Evolutionary conservation across 2,329 filamentous ascomycete genomes (phyloP).

Genomic region (Fusarium brachygibbosum): DNA sequence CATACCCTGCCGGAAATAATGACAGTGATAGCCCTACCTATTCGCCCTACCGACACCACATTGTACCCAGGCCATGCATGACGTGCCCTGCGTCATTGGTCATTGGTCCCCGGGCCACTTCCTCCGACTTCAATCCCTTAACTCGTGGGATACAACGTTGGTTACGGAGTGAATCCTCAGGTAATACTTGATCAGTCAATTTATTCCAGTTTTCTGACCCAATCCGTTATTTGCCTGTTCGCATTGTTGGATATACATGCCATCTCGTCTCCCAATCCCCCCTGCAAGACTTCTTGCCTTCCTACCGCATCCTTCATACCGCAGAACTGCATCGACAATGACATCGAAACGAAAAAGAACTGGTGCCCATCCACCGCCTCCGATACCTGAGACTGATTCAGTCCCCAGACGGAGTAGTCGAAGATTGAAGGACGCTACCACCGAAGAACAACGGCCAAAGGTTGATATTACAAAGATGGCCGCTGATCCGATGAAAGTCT

Average conservation of each 20-base stretch:
- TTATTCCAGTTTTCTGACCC: neutral
- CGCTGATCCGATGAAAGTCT: neutral
- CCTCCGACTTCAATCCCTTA: constrained; percentile 36
- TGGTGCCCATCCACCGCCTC: constrained; percentile 40
- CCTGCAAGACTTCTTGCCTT: constrained; percentile 15
- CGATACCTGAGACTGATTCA: constrained; percentile 38
- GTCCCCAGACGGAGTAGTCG: constrained; percentile 48
- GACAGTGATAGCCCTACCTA: constrained; percentile 29
- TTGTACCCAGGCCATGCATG: constrained; percentile 44
- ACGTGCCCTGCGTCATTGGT: constrained; percentile 48
- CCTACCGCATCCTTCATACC: constrained; percentile 7
- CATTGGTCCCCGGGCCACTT: constrained; percentile 43
- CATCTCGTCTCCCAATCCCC: neutral
- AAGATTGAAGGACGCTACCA: constrained; percentile 35
- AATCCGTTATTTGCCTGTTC: neutral
- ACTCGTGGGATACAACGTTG: constrained; percentile 17
- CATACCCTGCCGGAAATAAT: constrained; percentile 28
- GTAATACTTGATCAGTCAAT: neutral
- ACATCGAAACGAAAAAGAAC: constrained; percentile 57
- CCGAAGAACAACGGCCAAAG: constrained; percentile 2
- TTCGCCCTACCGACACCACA: constrained; percentile 17
- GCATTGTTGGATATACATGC: constrained; percentile 2
- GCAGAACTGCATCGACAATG: constrained; percentile 49
- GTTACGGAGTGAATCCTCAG: neutral
- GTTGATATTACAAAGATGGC: constrained; percentile 14